Conservation (phyloP, 2,329 filamentous ascomycete species). For the Pseudocercospora fuligena region DNA sequence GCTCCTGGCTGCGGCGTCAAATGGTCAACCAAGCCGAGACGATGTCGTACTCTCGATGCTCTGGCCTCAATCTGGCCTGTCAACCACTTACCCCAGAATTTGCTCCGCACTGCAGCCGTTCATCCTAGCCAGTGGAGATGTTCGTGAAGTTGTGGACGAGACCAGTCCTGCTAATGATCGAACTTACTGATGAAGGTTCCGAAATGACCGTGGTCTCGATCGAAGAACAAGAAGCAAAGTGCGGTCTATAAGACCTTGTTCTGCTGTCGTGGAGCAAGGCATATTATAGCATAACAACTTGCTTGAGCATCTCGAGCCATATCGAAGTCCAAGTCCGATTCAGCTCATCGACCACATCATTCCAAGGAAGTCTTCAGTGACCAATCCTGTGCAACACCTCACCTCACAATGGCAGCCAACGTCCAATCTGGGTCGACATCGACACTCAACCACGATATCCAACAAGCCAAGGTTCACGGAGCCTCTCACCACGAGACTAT, state of each 20-base stretch:
- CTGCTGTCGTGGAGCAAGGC: background rate
- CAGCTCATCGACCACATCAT: background rate
- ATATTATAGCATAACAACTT: no score
- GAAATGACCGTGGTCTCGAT: background rate
- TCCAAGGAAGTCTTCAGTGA: background rate
- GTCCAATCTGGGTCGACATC: background rate
- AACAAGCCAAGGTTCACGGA: background rate
- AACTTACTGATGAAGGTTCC: background rate
- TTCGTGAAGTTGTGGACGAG: background rate
- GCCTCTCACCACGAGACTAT: background rate
- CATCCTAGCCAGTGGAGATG: conserved; percentile 7
- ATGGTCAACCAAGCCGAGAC: background rate
- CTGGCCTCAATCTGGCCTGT: conserved; percentile 6
- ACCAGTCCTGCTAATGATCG: background rate
- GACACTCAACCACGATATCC: background rate
- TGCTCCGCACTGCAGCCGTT: background rate
- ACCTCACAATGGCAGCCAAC: background rate
- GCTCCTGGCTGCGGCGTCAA: background rate
- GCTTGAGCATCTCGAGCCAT: no score
- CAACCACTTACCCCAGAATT: background rate
- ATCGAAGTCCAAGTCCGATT: no score
- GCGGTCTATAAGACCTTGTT: background rate
- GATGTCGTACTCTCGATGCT: background rate
- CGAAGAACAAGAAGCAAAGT: background rate
- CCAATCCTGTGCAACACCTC: background rate